A percentile compares a stretch with the other conserved stretches of the same genome.
phyloP scores from a whole-genome alignment of 768 basidiomycete species.

The Pleurotus platypus region DNA sequence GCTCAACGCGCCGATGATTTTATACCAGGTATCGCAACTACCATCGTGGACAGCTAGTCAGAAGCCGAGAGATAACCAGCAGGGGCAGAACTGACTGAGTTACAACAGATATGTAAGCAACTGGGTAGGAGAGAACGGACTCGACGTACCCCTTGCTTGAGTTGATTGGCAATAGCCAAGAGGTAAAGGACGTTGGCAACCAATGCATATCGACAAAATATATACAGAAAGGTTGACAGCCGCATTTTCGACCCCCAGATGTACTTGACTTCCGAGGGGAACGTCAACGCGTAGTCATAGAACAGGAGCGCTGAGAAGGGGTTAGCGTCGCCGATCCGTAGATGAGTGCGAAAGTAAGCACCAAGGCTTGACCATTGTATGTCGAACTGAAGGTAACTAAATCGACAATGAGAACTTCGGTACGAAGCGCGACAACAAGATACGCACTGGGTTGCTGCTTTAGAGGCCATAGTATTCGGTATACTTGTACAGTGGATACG shows the following conservation, averaged over 20 bases:
- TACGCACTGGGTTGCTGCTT: background rate
- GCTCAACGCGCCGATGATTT: slow-evolving; percentile 23
- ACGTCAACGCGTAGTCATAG: slow-evolving; percentile 29
- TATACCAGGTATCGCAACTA: slow-evolving; percentile 25
- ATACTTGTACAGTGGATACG: no score
- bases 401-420: background rate
- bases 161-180: slow-evolving; percentile 19
- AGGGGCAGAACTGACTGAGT: background rate
- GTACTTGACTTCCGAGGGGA: slow-evolving; percentile 26
- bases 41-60: background rate
- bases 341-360: background rate
- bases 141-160: slow-evolving; percentile 16
- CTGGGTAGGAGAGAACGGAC: background rate
- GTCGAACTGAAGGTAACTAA: slow-evolving; percentile 17
- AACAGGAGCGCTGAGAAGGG: slow-evolving; percentile 21
- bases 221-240: slow-evolving; percentile 25
- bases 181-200: slow-evolving; percentile 28
- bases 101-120: background rate
- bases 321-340: no score
- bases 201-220: slow-evolving; percentile 30
- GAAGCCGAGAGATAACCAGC: background rate
- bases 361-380: slow-evolving; percentile 21
- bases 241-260: slow-evolving; percentile 25
- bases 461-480: background rate
- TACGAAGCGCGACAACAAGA: background rate